Percentiles rank a stretch among this genome's conserved stretches.
Evolutionary conservation across 805 yeast genomes (phyloP).

Genomic region (Torulaspora maleeae): DNA sequence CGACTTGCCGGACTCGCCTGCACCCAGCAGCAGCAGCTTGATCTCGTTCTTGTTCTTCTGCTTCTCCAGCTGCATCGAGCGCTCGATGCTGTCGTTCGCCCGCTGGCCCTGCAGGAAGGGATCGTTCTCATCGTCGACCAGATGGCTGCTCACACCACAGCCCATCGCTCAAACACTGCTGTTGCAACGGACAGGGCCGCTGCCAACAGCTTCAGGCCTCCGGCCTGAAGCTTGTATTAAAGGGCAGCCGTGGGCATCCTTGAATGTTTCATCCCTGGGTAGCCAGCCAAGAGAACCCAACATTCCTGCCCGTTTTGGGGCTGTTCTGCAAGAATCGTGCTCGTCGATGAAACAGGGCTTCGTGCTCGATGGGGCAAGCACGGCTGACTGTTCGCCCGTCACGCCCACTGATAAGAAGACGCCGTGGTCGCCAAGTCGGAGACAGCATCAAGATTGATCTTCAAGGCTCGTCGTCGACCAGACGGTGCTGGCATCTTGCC

Average conservation of each 20-base stretch:
- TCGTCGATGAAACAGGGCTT: too few species aligned
- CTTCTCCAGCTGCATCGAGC: conserved; percentile 49
- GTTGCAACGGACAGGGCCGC: neutral
- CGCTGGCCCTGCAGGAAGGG: conserved; percentile 50
- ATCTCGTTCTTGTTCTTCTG: conserved; percentile 54
- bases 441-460: too few species aligned
- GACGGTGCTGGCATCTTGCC: neutral
- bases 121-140: conserved; percentile 41
- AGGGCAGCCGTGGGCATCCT: neutral
- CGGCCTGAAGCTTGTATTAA: neutral
- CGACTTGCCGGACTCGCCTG: conserved; percentile 94
- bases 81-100: conserved; percentile 62
- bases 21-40: conserved; percentile 76
- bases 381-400: too few species aligned
- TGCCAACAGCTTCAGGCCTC: too few species aligned
- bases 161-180: conserved; percentile 50
- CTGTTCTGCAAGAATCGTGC: neutral
- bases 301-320: conserved; percentile 1
- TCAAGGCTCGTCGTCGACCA: neutral
- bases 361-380: too few species aligned
- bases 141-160: conserved; percentile 52
- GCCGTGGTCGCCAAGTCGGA: too few species aligned
- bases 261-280: neutral
- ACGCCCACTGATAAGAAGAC: too few species aligned
- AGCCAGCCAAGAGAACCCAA: neutral